These are phyloP conservation scores for Gracilaria gracilis DNA, from an alignment of 23 red algal species.

Conservation along the genomic window DNA sequence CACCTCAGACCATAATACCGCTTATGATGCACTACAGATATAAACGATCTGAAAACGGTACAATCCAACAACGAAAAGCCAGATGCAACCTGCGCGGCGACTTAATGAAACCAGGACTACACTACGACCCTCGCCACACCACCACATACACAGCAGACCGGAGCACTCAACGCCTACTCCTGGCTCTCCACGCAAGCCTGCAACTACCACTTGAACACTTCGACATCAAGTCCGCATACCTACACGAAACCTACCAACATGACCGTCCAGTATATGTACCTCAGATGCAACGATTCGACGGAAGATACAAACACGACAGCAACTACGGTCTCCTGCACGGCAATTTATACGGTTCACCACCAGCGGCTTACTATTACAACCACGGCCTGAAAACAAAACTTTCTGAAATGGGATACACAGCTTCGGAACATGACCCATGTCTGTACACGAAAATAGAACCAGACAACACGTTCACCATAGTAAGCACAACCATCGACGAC, in stretches of 20 bases:
- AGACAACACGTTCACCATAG: no score
- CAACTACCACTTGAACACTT: not conserved
- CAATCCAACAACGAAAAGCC: no score
- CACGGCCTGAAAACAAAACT: not conserved
- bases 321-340: not conserved
- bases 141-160: not conserved
- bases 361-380: not conserved
- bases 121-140: not conserved
- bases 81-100: no score
- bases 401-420: not conserved
- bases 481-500: no score
- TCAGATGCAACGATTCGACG: not conserved
- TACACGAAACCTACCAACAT: not conserved
- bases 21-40: no score
- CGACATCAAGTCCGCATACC: conserved; percentile 25
- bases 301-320: not conserved
- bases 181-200: not conserved
- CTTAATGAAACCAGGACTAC: not conserved
- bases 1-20: no score
- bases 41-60: no score
- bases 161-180: no score
- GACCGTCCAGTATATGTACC: not conserved
- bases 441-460: conserved; percentile 2
- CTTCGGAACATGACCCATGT: not conserved
- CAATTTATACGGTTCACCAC: conserved; percentile 24